phyloP scores from a whole-genome alignment of 345 rosid genomes.

The Hibiscus trionum region DNA sequence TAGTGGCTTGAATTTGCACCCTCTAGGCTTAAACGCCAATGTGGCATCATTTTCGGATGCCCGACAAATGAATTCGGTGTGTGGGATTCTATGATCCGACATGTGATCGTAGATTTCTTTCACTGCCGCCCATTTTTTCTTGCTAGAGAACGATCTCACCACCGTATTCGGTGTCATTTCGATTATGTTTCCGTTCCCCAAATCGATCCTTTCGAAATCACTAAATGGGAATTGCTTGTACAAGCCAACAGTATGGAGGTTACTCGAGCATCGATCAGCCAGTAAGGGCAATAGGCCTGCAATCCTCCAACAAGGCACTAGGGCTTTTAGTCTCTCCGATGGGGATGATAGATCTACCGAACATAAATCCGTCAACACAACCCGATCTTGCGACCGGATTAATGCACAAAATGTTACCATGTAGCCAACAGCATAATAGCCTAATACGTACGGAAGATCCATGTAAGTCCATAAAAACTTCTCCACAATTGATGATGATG shows the following conservation, averaged over 20 bases:
- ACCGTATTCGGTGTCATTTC: constrained; percentile 77
- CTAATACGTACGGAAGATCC: constrained; percentile 82
- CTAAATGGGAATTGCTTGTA: constrained; percentile 39
- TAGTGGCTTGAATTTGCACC: constrained; percentile 47
- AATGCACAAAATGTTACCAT: constrained; percentile 75
- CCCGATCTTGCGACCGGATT: constrained; percentile 55
- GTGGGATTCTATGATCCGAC: constrained; percentile 76
- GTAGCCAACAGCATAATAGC: constrained; percentile 75
- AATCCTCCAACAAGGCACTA: constrained; percentile 78
- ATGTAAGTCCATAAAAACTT: constrained; percentile 78
- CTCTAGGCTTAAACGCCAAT: constrained; percentile 74
- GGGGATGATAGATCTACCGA: constrained; percentile 59
- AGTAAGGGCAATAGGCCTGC: constrained; percentile 68
- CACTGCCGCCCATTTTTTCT: constrained; percentile 56
- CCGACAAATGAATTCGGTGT: constrained; percentile 49
- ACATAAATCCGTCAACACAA: constrained; percentile 64
- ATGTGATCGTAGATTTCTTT: constrained; percentile 65
- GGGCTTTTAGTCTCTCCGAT: constrained; percentile 54
- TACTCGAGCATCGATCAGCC: constrained; percentile 46
- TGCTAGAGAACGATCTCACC: constrained; percentile 45
- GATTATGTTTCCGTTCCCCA: constrained; percentile 34
- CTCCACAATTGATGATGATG: constrained; percentile 57
- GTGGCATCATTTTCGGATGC: constrained; percentile 52
- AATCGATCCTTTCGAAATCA: constrained; percentile 63
- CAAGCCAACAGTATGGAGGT: constrained; percentile 12